These are phyloP conservation scores for Arxiozyma bovina DNA, from an alignment of 1,139 yeast species.

Conservation along the genomic window DNA sequence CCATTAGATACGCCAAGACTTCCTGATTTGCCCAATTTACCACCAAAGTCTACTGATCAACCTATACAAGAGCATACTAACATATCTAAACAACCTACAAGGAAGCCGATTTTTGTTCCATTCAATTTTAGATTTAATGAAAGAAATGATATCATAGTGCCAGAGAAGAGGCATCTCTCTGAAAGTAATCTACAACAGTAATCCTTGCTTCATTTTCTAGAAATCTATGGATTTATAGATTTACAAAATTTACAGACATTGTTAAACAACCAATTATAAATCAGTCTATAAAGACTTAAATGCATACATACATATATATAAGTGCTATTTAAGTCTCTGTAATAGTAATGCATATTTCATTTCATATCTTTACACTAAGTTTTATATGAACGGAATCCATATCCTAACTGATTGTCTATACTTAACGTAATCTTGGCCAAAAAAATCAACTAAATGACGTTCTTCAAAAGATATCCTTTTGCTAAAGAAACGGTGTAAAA, in stretches of 20 bases:
- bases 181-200: neutral
- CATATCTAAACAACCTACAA: neutral
- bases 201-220: neutral
- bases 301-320: neutral
- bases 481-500: conserved; percentile 60
- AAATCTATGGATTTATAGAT: no score
- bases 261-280: neutral
- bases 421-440: conserved; percentile 51
- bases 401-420: conserved; percentile 47
- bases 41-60: neutral
- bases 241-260: no score
- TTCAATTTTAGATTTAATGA: conserved; percentile 15
- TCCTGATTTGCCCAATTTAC: neutral
- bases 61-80: neutral
- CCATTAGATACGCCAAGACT: neutral
- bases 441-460: conserved; percentile 49
- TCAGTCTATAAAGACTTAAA: neutral
- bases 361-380: conserved; percentile 27
- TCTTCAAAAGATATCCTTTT: conserved; percentile 68
- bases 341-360: neutral
- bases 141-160: conserved; percentile 15
- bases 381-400: conserved; percentile 49
- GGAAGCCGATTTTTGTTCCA: conserved; percentile 19
- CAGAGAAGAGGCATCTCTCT: conserved; percentile 20
- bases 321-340: neutral